Conservation (phyloP, 306 rosid species). For the Trifolium repens region DNA sequence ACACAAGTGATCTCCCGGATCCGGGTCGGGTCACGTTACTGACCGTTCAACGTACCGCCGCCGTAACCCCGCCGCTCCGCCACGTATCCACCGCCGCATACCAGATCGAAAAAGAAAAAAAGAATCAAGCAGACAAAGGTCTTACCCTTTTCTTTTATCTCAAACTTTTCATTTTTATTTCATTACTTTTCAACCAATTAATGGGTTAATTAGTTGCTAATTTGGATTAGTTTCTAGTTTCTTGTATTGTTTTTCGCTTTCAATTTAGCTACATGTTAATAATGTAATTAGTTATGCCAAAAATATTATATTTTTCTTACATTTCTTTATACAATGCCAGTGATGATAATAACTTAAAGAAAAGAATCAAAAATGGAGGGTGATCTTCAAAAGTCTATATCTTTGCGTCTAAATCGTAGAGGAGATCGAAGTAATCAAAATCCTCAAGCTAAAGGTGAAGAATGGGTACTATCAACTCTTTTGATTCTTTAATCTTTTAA, state of each 20-base stretch:
- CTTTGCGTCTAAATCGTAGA: constrained; percentile 53
- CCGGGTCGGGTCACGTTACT: background rate
- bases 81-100: background rate
- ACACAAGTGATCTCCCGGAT: background rate
- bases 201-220: constrained; percentile 35
- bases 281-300: constrained; percentile 3
- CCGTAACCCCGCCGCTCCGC: no score
- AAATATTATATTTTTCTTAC: constrained; percentile 1
- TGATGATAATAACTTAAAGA: constrained; percentile 42
- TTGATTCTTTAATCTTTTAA: constrained; percentile 25
- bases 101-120: background rate
- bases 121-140: background rate
- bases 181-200: background rate
- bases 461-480: constrained; percentile 7
- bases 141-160: constrained; percentile 26
- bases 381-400: constrained; percentile 48
- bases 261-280: constrained; percentile 26
- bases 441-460: constrained; percentile 42
- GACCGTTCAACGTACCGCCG: background rate
- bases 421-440: constrained; percentile 52
- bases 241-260: background rate
- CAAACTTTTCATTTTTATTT: constrained; percentile 39
- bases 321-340: constrained; percentile 34
- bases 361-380: constrained; percentile 48
- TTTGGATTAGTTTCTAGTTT: constrained; percentile 26